Conservation (phyloP, 148 eudicot genomes). For the Chenopodium suecicum region DNA sequence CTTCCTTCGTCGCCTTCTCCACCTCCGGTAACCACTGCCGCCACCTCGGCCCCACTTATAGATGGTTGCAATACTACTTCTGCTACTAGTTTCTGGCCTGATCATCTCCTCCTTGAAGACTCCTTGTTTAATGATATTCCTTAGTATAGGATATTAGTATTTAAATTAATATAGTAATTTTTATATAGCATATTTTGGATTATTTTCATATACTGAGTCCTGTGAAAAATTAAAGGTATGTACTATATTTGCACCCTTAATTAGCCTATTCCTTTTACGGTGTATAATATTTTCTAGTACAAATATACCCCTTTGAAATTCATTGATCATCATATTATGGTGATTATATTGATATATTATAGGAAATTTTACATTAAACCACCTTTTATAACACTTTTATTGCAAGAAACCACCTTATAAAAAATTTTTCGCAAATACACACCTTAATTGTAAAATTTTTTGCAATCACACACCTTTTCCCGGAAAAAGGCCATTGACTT, state of each 20-base stretch:
- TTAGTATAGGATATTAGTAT: too few relatives aligned
- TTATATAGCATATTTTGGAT: not conserved
- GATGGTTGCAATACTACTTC: conserved; percentile 46
- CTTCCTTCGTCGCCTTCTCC: conserved; percentile 37
- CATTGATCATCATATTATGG: conserved; percentile 1
- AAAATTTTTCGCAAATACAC: too few relatives aligned
- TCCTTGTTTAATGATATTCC: conserved; percentile 61
- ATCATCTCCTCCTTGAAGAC: conserved; percentile 64
- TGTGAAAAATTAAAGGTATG: conserved; percentile 16
- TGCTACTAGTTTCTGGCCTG: conserved; percentile 55
- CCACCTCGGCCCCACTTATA: conserved; percentile 30
- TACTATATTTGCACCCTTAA: conserved; percentile 19
- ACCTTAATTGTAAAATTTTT: too few relatives aligned
- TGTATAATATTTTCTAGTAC: conserved; percentile 23
- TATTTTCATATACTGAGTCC: not conserved
- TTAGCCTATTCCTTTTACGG: not conserved
- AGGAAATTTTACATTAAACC: too few relatives aligned
- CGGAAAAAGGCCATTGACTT: too few relatives aligned
- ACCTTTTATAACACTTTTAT: too few relatives aligned
- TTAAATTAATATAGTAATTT: not conserved
- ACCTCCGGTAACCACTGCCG: conserved; percentile 18
- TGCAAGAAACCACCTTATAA: too few relatives aligned
- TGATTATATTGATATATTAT: too few relatives aligned
- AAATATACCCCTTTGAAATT: conserved; percentile 1
- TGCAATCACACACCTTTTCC: too few relatives aligned